Base-by-base conservation (phyloP, 345 rosid species). In the Arabidopsis thaliana region DNA sequence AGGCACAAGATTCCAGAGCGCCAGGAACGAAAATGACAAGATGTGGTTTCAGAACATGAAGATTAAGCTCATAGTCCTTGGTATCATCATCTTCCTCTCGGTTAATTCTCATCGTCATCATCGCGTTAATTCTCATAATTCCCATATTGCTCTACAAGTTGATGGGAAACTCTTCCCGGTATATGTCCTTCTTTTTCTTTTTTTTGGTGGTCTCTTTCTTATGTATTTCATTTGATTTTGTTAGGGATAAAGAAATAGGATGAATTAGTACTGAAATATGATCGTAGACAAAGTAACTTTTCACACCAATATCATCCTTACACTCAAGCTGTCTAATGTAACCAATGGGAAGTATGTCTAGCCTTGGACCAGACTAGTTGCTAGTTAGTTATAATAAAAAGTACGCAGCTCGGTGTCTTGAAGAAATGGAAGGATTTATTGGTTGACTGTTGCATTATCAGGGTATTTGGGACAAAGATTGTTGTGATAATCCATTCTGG, bases 401-500 rank as follows among this genome's bases (percentile, higher is more conserved):
- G 33, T 76, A 44, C 38, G 0, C 6, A 67, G 24, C 42, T 1
- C 8, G 1, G 60, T 28, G 65, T 67, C 77, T 0, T 4, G 0
- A 23, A 0, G 0, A 23, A 65, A 57, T 2, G 4, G 9, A 57
- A 82, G 75, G 40, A 65, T 1, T 0, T 12, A 2, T 13, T 23
- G 6, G 67, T 13, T 41, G 23, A 83, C 48, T 45, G 61, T 8
- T 52, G 71, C 57, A 30, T 67, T 82, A 16, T 4, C 12, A 30
- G 28, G 72, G 9, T 6, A 0, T 0, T 24, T 1, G 0, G 83
- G 77, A 76, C 92, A 86, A 3, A 70, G 13, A 63, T 20, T 8
- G 5, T 50, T 51, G 34, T 0, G 0, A 36, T 79, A 75, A 68
- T 88, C 89, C n/a, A 4, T 25, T 73, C 82, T 80, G 6, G 77